Conservation (phyloP, 306 rosid genomes). For the Prunus armeniaca region DNA sequence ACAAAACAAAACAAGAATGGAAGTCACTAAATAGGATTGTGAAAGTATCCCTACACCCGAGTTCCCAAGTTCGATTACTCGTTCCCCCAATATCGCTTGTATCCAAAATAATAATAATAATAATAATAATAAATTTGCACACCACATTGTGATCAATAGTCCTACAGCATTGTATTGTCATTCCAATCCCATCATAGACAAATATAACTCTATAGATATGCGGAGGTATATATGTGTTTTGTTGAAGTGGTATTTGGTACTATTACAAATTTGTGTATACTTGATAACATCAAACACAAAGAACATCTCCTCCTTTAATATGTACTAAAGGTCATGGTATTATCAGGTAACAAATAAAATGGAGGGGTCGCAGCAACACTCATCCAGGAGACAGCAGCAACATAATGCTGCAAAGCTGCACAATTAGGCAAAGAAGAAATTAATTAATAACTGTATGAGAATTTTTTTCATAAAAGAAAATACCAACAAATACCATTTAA, state of each 20-base stretch:
- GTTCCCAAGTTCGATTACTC: too few species aligned
- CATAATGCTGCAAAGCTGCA: constrained; percentile 81
- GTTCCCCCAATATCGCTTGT: too few species aligned
- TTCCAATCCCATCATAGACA: too few species aligned
- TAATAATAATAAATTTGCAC: too few species aligned
- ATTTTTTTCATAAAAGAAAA: not conserved
- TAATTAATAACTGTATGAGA: not conserved
- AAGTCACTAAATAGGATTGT: too few species aligned
- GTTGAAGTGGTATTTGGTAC: not conserved
- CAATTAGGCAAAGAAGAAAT: not conserved
- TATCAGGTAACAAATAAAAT: constrained; percentile 30
- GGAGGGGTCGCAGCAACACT: constrained; percentile 87
- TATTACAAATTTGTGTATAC: not conserved
- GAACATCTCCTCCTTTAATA: not conserved
- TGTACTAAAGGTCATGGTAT: constrained; percentile 4
- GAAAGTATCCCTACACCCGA: too few species aligned
- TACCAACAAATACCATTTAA: not conserved
- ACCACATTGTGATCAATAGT: too few species aligned
- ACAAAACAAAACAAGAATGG: too few species aligned
- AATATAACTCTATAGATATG: too few species aligned
- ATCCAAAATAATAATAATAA: too few species aligned
- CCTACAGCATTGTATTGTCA: too few species aligned
- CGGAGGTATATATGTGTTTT: not conserved
- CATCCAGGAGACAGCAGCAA: constrained; percentile 78
- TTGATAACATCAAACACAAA: not conserved